These are phyloP conservation scores for Cucurbita moschata DNA, from an alignment of 306 rosid species.

Conservation along the genomic window DNA sequence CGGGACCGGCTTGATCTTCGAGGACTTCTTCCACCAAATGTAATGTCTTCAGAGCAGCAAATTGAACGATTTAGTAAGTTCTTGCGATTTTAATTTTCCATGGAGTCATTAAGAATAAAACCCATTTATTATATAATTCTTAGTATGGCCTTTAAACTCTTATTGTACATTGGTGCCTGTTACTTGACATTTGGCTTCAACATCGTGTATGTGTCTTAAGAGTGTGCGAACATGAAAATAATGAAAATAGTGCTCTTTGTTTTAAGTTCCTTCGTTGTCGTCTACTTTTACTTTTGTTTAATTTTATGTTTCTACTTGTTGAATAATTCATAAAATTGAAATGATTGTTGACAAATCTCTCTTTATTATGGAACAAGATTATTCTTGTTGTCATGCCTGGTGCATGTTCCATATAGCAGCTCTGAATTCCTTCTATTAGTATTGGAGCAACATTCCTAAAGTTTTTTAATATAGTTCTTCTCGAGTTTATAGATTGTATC, in stretches of 20 bases:
- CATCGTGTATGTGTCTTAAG: background rate
- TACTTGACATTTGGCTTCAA: background rate
- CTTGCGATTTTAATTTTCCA: background rate
- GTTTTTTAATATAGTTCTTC: background rate
- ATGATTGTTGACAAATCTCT: background rate
- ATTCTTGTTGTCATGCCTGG: background rate
- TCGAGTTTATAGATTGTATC: background rate
- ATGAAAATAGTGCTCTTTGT: background rate
- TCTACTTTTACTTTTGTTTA: background rate
- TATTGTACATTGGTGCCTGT: background rate
- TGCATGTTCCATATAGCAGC: background rate
- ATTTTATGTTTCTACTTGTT: background rate
- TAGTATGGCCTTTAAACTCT: background rate
- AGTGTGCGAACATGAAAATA: background rate
- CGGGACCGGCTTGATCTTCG: constrained; percentile 98
- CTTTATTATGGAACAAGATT: background rate
- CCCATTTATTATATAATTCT: background rate
- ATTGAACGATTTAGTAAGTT: constrained; percentile 86
- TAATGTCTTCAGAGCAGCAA: constrained; percentile 80
- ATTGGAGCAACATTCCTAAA: background rate
- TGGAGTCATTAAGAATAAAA: background rate
- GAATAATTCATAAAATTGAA: background rate
- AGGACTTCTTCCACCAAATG: constrained; percentile 95
- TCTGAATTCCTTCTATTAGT: background rate
- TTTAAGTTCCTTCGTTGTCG: background rate